Conservation (phyloP, 2,329 filamentous ascomycete species). For the Graphiopsis chlorocephala region DNA sequence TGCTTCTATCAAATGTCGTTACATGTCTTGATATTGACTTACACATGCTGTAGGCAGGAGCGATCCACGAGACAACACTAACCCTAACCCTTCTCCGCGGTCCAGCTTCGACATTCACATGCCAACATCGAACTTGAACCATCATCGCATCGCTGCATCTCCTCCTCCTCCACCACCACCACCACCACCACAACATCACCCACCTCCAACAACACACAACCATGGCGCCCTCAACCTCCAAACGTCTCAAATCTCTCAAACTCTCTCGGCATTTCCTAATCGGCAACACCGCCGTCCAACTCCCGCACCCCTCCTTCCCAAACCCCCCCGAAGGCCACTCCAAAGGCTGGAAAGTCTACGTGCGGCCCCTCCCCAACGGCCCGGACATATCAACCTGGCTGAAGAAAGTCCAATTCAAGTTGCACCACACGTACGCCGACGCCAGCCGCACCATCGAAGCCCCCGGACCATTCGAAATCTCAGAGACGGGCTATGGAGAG, state of each 20-base stretch:
- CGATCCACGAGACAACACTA: background rate
- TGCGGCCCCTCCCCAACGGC: constrained; percentile 82
- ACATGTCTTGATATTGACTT: no score
- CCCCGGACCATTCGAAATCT: constrained; percentile 72
- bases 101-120: background rate
- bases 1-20: background rate
- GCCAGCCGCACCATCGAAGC: constrained; percentile 80
- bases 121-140: background rate
- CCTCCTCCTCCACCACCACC: background rate
- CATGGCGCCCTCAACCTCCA: constrained; percentile 37
- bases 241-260: constrained; percentile 35
- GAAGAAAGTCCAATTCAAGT: constrained; percentile 94
- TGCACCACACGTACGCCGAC: constrained; percentile 95
- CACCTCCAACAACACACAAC: background rate
- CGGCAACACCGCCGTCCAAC: constrained; percentile 48
- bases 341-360: constrained; percentile 93
- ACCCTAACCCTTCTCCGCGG: background rate
- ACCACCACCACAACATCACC: background rate
- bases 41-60: background rate
- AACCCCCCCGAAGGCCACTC: constrained; percentile 85
- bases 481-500: constrained; percentile 95
- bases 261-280: constrained; percentile 42
- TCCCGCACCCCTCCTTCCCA: constrained; percentile 75
- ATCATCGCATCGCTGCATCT: background rate
- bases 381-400: constrained; percentile 90